These are phyloP conservation scores for Globisporangium nodosum DNA, from an alignment of 352 stramenopile genomes.

Conservation along the genomic window DNA sequence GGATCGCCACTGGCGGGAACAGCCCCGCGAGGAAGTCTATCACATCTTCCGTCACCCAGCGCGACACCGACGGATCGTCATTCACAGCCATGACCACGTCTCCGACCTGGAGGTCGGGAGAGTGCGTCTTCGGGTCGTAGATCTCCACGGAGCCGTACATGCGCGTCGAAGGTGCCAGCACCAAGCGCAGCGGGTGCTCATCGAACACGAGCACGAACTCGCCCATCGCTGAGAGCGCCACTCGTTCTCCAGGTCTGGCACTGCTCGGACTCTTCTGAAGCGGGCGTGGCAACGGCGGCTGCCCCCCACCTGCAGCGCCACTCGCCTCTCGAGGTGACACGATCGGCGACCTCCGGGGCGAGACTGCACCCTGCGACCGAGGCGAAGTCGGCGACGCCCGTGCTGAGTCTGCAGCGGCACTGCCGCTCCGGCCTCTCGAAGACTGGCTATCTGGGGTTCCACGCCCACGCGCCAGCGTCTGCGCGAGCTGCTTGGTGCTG, in stretches of 20 bases:
- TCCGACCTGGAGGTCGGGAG: slow-evolving; percentile 39
- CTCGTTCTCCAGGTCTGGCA: neutral
- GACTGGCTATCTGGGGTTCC: slow-evolving; percentile 10
- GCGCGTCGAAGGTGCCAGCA: slow-evolving; percentile 58
- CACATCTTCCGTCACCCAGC: slow-evolving; percentile 46
- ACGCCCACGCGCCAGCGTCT: slow-evolving; percentile 18
- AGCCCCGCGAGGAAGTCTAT: slow-evolving; percentile 49
- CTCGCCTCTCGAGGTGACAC: slow-evolving; percentile 14
- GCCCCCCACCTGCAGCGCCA: neutral
- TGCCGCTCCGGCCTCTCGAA: neutral
- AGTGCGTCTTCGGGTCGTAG: slow-evolving; percentile 51
- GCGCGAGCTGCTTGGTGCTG: slow-evolving; percentile 17
- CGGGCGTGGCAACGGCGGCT: neutral
- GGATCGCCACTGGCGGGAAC: slow-evolving; percentile 37
- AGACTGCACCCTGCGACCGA: neutral
- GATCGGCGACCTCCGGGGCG: neutral
- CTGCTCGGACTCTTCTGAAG: neutral
- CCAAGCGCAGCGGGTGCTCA: slow-evolving; percentile 41
- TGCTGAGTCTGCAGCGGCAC: too few relatives aligned
- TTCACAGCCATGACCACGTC: slow-evolving; percentile 73
- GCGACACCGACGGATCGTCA: slow-evolving; percentile 32
- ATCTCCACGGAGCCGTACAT: slow-evolving; percentile 73
- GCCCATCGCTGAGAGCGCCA: slow-evolving; percentile 36
- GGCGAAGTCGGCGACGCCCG: too few relatives aligned
- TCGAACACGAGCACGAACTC: slow-evolving; percentile 58